A percentile compares a stretch with the other conserved stretches of the same genome.
Evolutionary conservation across 768 basidiomycete species (phyloP).

Genomic region (Omphalotus guepiniiformis): DNA sequence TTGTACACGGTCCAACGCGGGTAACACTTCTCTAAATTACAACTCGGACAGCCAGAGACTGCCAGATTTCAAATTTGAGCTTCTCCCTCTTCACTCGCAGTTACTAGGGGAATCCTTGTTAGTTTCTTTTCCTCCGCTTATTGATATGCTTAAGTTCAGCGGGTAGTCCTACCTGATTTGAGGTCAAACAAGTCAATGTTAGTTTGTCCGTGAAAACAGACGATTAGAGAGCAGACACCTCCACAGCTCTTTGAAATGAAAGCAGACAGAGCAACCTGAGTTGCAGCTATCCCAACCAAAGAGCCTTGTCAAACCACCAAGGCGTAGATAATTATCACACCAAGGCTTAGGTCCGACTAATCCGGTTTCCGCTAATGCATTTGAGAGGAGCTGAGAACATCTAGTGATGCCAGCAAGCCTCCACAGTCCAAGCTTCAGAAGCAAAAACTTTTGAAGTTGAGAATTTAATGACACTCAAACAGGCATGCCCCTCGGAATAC

Average conservation of each 20-base stretch:
- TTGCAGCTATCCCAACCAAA: background rate
- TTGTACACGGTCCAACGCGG: conserved; percentile 69
- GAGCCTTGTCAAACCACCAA: conserved; percentile 12
- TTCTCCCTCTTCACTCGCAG: conserved; percentile 83
- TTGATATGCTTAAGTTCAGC: conserved; percentile 88
- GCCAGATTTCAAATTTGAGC: conserved; percentile 83
- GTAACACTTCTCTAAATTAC: conserved; percentile 78
- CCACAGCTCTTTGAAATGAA: too few relatives aligned
- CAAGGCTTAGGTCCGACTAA: conserved; percentile 24
- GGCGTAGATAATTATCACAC: conserved; percentile 54
- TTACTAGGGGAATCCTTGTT: conserved; percentile 88
- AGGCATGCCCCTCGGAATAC: conserved; percentile 72
- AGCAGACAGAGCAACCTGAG: conserved; percentile 5
- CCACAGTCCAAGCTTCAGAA: conserved; percentile 38
- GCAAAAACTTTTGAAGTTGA: conserved; percentile 37
- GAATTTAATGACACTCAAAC: conserved; percentile 70
- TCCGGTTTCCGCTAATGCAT: conserved; percentile 39
- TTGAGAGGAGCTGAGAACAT: conserved; percentile 38
- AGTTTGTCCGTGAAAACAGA: conserved; percentile 13
- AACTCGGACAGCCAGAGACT: conserved; percentile 59
- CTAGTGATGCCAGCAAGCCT: conserved; percentile 29
- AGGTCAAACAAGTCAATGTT: conserved; percentile 34
- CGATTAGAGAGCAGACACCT: conserved; percentile 19
- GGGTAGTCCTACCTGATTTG: conserved; percentile 82
- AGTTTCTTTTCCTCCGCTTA: conserved; percentile 90